Evolutionary conservation across 495 filamentous ascomycete genomes (phyloP).

Genomic region (Trichocladium antarcticum): DNA sequence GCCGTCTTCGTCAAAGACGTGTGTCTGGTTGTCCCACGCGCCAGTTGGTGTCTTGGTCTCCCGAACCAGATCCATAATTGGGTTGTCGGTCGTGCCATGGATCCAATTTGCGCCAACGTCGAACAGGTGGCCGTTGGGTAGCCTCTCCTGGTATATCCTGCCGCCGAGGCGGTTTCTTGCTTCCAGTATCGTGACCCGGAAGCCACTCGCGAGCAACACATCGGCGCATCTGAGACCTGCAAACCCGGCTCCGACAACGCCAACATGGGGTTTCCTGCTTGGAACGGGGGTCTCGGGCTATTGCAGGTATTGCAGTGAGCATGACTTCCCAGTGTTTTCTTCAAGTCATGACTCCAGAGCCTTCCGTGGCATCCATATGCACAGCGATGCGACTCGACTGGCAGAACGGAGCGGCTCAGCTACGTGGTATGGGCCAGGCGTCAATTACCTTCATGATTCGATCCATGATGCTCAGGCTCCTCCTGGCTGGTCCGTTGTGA

Average conservation of each 20-base stretch:
- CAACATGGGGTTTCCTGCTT: conserved; percentile 40
- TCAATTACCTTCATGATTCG: conserved; percentile 15
- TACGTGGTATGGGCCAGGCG: background rate
- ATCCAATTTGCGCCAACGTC: conserved; percentile 90
- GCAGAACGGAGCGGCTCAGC: no score
- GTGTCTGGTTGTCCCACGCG: conserved; percentile 45
- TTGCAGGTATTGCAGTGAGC: conserved; percentile 21
- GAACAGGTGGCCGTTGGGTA: conserved; percentile 39
- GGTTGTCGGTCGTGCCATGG: conserved; percentile 76
- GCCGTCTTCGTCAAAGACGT: conserved; percentile 55
- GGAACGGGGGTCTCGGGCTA: conserved; percentile 29
- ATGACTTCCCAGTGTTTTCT: background rate
- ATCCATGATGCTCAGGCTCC: conserved; percentile 25
- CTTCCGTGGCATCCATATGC: no score
- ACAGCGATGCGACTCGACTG: no score
- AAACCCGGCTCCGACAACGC: conserved; percentile 76
- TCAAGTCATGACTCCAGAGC: background rate
- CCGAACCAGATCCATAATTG: conserved; percentile 67
- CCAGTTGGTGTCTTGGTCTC: conserved; percentile 51
- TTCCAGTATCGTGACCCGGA: conserved; percentile 75
- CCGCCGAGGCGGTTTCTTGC: conserved; percentile 76
- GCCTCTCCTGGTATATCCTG: conserved; percentile 48
- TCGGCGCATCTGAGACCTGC: conserved; percentile 83
- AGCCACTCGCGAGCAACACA: conserved; percentile 64
- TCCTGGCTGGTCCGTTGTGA: background rate